These are phyloP conservation scores for Bruguiera parviflora DNA, from an alignment of 345 rosid species.

Conservation along the genomic window DNA sequence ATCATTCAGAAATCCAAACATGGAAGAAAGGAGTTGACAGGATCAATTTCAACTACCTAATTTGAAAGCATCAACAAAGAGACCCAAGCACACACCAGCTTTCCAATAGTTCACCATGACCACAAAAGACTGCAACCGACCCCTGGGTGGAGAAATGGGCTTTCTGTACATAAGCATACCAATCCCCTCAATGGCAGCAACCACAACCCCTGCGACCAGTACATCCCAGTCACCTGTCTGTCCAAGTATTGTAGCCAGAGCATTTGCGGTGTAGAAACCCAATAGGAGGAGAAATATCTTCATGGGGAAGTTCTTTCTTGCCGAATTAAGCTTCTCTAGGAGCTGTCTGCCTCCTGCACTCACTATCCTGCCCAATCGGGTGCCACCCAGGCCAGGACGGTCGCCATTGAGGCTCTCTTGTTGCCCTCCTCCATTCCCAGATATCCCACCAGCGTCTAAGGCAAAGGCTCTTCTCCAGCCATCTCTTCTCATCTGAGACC, in stretches of 20 bases:
- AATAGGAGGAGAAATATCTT: slow-evolving; percentile 79
- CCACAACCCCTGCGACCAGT: slow-evolving; percentile 86
- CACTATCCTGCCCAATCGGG: slow-evolving; percentile 83
- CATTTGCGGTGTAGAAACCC: slow-evolving; percentile 97
- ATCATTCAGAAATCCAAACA: too few relatives aligned
- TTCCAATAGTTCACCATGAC: slow-evolving; percentile 88
- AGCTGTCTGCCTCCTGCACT: slow-evolving; percentile 78
- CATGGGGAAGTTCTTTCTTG: slow-evolving; percentile 85
- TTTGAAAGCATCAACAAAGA: slow-evolving; percentile 97
- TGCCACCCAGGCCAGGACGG: slow-evolving; percentile 60
- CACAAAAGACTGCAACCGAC: slow-evolving; percentile 70
- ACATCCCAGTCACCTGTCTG: slow-evolving; percentile 99
- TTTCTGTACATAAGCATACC: slow-evolving; percentile 87
- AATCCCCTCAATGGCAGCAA: slow-evolving; percentile 91
- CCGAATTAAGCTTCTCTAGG: slow-evolving; percentile 68
- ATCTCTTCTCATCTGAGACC: slow-evolving; percentile 42
- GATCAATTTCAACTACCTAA: slow-evolving; percentile 55
- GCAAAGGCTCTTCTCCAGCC: slow-evolving; percentile 61
- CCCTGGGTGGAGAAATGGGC: slow-evolving; percentile 41
- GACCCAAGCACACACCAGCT: slow-evolving; percentile 95
- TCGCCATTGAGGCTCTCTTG: slow-evolving; percentile 50
- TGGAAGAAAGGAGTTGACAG: too few relatives aligned
- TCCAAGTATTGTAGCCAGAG: slow-evolving; percentile 92
- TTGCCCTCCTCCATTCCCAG: slow-evolving; percentile 43
- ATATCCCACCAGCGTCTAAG: slow-evolving; percentile 65